phyloP scores from a whole-genome alignment of 1,284 basidiomycete species.

The Puccinia brachypodii region DNA sequence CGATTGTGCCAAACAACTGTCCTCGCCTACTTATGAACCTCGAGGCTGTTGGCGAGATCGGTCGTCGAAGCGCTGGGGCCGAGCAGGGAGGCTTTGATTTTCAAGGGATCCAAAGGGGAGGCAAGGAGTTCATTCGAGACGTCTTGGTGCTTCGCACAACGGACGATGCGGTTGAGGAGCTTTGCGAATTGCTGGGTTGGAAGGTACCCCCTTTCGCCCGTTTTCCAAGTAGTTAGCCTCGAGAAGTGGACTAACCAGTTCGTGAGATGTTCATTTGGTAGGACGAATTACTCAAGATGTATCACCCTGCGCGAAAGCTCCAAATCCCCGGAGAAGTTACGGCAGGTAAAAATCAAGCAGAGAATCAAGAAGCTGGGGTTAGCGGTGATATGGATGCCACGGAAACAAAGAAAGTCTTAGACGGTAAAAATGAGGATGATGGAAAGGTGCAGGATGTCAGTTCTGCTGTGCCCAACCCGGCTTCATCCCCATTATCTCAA shows the following conservation, averaged over 20 bases:
- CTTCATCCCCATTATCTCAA: background rate
- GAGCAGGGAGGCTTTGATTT: conserved; percentile 49
- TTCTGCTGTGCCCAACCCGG: background rate
- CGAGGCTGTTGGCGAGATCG: conserved; percentile 61
- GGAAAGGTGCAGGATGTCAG: background rate
- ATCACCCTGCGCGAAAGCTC: conserved; percentile 17
- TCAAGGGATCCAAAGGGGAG: conserved; percentile 41
- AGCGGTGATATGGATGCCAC: too few relatives aligned
- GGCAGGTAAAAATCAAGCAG: background rate
- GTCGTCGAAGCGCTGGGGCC: conserved; percentile 4
- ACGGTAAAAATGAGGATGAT: background rate
- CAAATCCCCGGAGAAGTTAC: conserved; percentile 57
- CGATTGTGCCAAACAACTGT: conserved; percentile 58
- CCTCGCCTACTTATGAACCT: conserved; percentile 63
- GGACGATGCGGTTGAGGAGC: conserved; percentile 55
- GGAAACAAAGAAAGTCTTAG: background rate
- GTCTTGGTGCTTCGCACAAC: conserved; percentile 58
- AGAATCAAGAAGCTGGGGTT: background rate
- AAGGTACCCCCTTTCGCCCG: conserved; percentile 46
- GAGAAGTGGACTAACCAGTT: conserved; percentile 56
- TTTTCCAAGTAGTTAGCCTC: background rate
- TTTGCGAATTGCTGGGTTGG: conserved; percentile 58
- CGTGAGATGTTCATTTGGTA: conserved; percentile 50
- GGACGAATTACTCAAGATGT: conserved; percentile 53
- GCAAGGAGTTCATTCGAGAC: conserved; percentile 53